Evolutionary conservation across 1,284 basidiomycete species (phyloP).

Genomic region (Cystobasidiaceae sp.): DNA sequence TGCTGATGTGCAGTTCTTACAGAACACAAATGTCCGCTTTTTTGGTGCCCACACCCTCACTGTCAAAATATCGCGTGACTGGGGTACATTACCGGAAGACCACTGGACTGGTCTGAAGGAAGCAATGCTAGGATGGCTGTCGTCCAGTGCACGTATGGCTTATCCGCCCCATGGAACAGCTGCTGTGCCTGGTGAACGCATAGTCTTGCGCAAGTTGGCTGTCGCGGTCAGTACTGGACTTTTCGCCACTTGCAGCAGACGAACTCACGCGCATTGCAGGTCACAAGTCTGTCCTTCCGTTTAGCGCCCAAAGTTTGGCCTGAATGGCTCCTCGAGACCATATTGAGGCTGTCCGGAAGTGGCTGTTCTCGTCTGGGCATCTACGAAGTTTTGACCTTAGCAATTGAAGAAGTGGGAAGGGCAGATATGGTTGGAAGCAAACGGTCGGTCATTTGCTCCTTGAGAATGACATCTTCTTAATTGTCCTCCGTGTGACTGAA

Average conservation of each 20-base stretch:
- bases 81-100: constrained; percentile 32
- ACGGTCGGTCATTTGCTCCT: constrained; percentile 30
- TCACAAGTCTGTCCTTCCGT: constrained; percentile 28
- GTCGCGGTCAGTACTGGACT: constrained; percentile 33
- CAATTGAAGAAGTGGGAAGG: constrained; percentile 41
- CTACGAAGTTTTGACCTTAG: constrained; percentile 38
- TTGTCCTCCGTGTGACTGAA: background rate
- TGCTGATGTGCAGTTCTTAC: no score
- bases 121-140: constrained; percentile 39
- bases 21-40: constrained; percentile 38
- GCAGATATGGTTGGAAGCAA: constrained; percentile 40
- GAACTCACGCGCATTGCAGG: background rate
- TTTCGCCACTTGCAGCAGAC: background rate
- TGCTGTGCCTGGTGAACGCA: constrained; percentile 33
- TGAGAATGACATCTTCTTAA: background rate
- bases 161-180: constrained; percentile 27
- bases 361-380: constrained; percentile 35
- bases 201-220: constrained; percentile 40
- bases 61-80: constrained; percentile 38
- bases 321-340: constrained; percentile 41
- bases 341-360: constrained; percentile 35
- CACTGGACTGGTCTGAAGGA: constrained; percentile 34
- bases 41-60: constrained; percentile 41
- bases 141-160: constrained; percentile 28
- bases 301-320: constrained; percentile 34